Percentiles rank a stretch among this genome's conserved stretches.
These are phyloP conservation scores for Chlorella sp. DNA, from an alignment of 139 green algal genomes.

Conservation along the genomic window DNA sequence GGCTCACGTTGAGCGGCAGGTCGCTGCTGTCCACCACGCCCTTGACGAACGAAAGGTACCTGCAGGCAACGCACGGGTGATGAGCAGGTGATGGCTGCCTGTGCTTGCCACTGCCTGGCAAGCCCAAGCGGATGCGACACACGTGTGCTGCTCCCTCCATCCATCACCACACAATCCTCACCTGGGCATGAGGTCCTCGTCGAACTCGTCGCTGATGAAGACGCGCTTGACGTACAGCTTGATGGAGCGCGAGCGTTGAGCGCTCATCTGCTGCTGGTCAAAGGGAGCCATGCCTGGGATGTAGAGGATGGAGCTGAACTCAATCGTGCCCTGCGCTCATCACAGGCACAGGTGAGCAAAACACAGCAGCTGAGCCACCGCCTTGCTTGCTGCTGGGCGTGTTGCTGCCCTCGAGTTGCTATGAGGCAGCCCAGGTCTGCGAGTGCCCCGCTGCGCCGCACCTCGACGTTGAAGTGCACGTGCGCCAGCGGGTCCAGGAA, in stretches of 20 bases:
- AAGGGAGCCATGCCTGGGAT: conserved; percentile 97
- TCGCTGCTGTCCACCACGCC: conserved; percentile 90
- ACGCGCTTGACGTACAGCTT: conserved; percentile 96
- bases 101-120: no score
- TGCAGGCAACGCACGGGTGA: no score
- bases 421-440: no score
- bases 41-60: conserved; percentile 56
- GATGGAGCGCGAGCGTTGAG: conserved; percentile 60
- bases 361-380: neutral
- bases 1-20: conserved; percentile 95
- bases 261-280: conserved; percentile 64
- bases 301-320: conserved; percentile 94
- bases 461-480: conserved; percentile 89
- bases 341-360: neutral
- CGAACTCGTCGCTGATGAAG: conserved; percentile 98
- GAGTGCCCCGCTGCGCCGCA: no score
- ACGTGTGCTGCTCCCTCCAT: no score
- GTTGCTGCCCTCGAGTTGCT: no score
- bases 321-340: conserved; percentile 82
- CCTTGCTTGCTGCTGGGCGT: no score
- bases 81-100: no score
- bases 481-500: conserved; percentile 73
- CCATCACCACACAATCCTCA: no score
- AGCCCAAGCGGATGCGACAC: no score
- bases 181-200: conserved; percentile 92